phyloP scores from a whole-genome alignment of 345 rosid species.

The Turnera subulata region DNA sequence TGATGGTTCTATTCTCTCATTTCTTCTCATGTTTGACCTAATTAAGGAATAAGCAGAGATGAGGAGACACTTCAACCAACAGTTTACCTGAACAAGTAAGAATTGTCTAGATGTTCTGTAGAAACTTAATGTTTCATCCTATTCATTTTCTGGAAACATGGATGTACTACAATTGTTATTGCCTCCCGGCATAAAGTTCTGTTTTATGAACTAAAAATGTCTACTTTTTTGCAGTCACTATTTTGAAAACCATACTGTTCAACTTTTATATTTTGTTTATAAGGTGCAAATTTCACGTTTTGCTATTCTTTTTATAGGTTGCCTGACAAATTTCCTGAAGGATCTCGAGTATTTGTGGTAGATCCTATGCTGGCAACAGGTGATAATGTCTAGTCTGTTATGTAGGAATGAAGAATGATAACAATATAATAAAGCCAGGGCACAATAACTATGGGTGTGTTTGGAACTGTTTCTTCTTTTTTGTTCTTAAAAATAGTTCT shows the following conservation, averaged over 20 bases:
- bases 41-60: conserved; percentile 66
- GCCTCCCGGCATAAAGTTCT: not conserved
- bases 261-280: not conserved
- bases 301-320: conserved; percentile 43
- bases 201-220: not conserved
- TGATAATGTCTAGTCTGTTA: conserved; percentile 15
- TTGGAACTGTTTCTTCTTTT: too few relatives aligned
- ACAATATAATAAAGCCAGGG: too few relatives aligned
- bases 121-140: not conserved
- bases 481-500: too few relatives aligned
- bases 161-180: not conserved
- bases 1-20: conserved; percentile 3
- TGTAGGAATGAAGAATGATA: too few relatives aligned
- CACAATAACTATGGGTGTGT: too few relatives aligned
- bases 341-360: conserved; percentile 68
- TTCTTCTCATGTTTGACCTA: conserved; percentile 1
- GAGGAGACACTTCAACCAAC: conserved; percentile 88
- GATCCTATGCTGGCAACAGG: conserved; percentile 96
- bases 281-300: conserved; percentile 4
- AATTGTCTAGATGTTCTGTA: conserved; percentile 9
- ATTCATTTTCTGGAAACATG: conserved; percentile 1
- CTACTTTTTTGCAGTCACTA: not conserved
- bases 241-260: not conserved
- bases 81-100: conserved; percentile 81
- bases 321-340: conserved; percentile 65